Percentiles rank a stretch among this genome's conserved stretches.
These are phyloP conservation scores for Aspergillus felis DNA, from an alignment of 2,329 filamentous ascomycete species.

Conservation along the genomic window DNA sequence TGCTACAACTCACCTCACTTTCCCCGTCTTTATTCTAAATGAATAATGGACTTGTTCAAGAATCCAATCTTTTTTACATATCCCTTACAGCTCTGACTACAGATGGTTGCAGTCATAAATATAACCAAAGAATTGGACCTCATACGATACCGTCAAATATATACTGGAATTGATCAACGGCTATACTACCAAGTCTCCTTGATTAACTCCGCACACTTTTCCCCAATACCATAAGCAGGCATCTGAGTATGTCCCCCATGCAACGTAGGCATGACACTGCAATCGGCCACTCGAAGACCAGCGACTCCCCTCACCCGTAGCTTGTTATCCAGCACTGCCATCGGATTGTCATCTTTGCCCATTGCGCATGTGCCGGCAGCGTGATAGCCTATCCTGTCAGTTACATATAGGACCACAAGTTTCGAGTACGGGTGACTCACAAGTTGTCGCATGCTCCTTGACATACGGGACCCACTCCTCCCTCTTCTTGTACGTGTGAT, in stretches of 20 bases:
- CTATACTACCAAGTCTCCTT: slow-evolving; percentile 34
- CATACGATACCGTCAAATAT: background rate
- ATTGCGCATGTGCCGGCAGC: slow-evolving; percentile 56
- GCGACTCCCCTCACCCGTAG: slow-evolving; percentile 52
- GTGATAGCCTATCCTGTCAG: slow-evolving; percentile 46
- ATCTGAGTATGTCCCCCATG: slow-evolving; percentile 54
- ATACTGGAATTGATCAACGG: background rate
- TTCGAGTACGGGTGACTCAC: slow-evolving; percentile 35
- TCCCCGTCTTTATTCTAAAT: too few relatives aligned
- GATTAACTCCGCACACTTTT: slow-evolving; percentile 52
- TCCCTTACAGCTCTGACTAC: background rate
- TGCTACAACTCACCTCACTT: too few relatives aligned
- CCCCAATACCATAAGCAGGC: slow-evolving; percentile 56
- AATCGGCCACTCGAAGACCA: slow-evolving; percentile 53
- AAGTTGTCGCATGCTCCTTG: slow-evolving; percentile 57
- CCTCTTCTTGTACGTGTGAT: slow-evolving; percentile 51
- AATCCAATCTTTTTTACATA: background rate
- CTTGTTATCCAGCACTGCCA: slow-evolving; percentile 52
- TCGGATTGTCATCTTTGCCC: slow-evolving; percentile 46
- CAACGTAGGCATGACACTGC: slow-evolving; percentile 50
- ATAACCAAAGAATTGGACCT: too few relatives aligned
- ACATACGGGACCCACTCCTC: slow-evolving; percentile 59
- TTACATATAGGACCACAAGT: background rate
- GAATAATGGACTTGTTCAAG: too few relatives aligned
- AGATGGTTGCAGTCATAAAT: background rate